Evolutionary conservation across 192 early-diverging fungal genomes (phyloP), one percentile per base, ranked within the genome.

Genomic region (Coemansia guatemalensis): DNA sequence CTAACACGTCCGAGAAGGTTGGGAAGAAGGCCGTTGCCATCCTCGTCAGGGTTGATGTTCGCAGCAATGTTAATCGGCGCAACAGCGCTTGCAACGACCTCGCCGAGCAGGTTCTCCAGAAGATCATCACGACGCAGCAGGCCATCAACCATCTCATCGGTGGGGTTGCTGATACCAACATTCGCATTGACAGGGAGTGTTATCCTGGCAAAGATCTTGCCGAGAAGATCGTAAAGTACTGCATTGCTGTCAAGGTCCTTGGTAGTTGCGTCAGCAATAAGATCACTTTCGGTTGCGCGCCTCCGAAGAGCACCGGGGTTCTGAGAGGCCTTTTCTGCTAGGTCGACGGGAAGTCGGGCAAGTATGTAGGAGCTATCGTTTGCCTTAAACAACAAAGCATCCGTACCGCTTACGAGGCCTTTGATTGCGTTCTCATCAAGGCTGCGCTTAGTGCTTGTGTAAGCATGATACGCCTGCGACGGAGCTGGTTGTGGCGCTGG

Each of bases 1-100:
- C 70, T 72, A 29, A 72, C 70, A 12, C 64, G 63, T 32, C 70
- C 70, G 18, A 73, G 71, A n/a, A 74, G 62, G 58, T 74, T 74
- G 6, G 72, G 72, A 2, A 74, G 21, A 2, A 74, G n/a, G 5
- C 71, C 71, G n/a, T 73, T 56, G 53, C 73, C 73, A 22, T 74
- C 58, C 58, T 75, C 73, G 23, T 75, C 63, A 1, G 66, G 67
- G 48, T 74, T 65, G 54, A 68, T 68, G 61, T 68, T 68, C 54
- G 66, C 67, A 23, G 62, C 65, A 22, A 73, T 66, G 59, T 66
- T 72, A 20, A 72, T 17, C n/a, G 70, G 70, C 5, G 70, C 70
- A 18, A 66, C 64, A 5, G 35, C 70, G 33, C 64, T 72, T 27
- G 64, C 64, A 27, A 65, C 25, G 26, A 72, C 59, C 30, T 67